Evolutionary conservation across 78 protist species (phyloP).

Genomic region (Dictyostelium purpureum): DNA sequence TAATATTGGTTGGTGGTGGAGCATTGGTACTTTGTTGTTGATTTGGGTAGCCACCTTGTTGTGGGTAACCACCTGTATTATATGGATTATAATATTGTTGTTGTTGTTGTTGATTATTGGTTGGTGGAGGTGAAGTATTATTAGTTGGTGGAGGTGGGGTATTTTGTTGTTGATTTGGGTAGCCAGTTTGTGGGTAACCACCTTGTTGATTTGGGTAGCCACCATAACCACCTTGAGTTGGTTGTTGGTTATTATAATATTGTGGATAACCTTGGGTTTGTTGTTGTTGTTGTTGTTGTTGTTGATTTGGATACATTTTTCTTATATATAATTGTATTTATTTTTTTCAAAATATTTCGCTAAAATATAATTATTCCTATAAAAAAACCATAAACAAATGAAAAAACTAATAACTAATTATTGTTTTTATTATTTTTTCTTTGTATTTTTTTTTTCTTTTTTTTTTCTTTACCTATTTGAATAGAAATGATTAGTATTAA

Average conservation of each 20-base stretch:
- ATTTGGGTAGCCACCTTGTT: conserved; percentile 3
- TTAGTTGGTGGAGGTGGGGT: not conserved
- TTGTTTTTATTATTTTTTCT: no score
- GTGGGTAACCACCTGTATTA: not conserved
- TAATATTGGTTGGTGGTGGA: not conserved
- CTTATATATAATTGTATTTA: no score
- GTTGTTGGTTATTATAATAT: no score
- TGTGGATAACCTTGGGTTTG: not conserved
- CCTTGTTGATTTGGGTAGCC: conserved; percentile 17
- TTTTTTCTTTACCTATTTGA: no score
- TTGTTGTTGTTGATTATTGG: conserved; percentile 19
- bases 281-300: not conserved
- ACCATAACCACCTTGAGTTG: not conserved
- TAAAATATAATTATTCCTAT: no score
- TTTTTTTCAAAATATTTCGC: no score
- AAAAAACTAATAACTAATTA: no score
- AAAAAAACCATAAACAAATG: no score
- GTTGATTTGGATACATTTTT: conserved; percentile 19
- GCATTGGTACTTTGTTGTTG: not conserved
- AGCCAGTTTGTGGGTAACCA: not conserved
- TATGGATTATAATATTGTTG: not conserved
- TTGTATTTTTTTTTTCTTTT: no score
- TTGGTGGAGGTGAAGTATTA: not conserved
- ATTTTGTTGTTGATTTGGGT: not conserved
- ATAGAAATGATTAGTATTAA: no score